Evolutionary conservation across 75 land plant species (phyloP), one percentile per base, ranked within the genome.

Genomic region (Selaginella tamariscina): DNA sequence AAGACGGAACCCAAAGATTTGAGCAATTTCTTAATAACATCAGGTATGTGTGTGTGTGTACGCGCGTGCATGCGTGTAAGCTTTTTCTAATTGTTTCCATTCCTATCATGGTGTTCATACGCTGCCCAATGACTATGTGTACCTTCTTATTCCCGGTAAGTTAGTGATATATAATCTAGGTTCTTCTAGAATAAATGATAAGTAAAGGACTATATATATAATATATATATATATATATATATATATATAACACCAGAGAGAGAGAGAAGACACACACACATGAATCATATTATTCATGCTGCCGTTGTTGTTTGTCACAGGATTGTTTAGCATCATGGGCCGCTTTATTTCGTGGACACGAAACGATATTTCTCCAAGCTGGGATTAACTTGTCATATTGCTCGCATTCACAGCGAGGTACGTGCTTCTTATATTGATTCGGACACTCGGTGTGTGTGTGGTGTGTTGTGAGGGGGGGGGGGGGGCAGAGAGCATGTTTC

Each of bases 291-390:
- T n/a, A n/a, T 39, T 15, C 15, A 5, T 39, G 15, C 49, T 39
- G 49, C 15, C 49, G 11, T 5, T 39, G 49, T 5, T 39, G 15
- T 39, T 39, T 39, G 11, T 5, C 49, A 39, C 80, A 93, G 98
- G 98, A 74, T 81, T 95, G 32, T 95, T 95, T 69, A 95, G 99
- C 80, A 95, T 68, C 96, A 90, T 75, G 96, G 91, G 8, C 98
- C 98, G 0, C 73, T 93, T 11, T 93, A 93, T 74, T 93, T 93
- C 74, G 85, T 85, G 55, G 82, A 75, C 65, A 83, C 91, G 28
- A 93, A 89, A 72, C 72, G 69, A 66, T 83, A 71, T 68, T 93
- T 93, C 67, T 90, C 96, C 71, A 93, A 83, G 78, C 79, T 86
- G 86, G 98, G 98, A 30, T 76, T 93, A 22, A 78, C 96, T 65